A percentile compares a stretch with the other conserved stretches of the same genome.
phyloP scores from a whole-genome alignment of 1,284 basidiomycete genomes.

The Cutaneotrichosporon sp. region DNA sequence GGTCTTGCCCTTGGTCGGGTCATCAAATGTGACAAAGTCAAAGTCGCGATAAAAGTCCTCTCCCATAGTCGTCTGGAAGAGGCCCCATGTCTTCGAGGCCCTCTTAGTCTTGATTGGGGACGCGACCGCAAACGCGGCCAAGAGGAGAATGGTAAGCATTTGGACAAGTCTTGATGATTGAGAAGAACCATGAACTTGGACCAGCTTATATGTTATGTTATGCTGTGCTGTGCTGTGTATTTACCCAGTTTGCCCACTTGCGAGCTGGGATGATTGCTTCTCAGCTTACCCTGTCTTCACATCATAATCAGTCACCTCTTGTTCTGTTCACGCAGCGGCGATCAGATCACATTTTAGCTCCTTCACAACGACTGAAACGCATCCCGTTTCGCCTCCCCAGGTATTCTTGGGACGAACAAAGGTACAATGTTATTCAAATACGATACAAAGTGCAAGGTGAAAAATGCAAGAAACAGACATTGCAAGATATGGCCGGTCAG shows the following conservation, averaged over 20 bases:
- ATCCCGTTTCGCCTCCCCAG: neutral
- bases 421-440: neutral
- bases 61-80: constrained; percentile 8
- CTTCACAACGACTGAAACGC: neutral
- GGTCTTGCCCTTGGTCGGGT: constrained; percentile 18
- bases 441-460: neutral
- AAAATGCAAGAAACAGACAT: neutral
- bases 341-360: neutral
- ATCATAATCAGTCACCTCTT: neutral
- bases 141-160: neutral
- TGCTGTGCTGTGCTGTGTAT: neutral
- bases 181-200: neutral
- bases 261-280: neutral
- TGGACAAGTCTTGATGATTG: neutral
- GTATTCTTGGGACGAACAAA: neutral
- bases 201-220: neutral
- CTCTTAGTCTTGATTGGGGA: neutral
- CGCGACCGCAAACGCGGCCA: neutral
- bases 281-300: neutral
- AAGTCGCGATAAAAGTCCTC: constrained; percentile 13
- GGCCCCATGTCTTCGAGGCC: neutral
- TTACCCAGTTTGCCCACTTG: neutral
- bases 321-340: neutral
- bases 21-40: constrained; percentile 13
- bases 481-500: neutral